These are phyloP conservation scores for Myxozyma neglecta DNA, from an alignment of 805 yeast species.

Conservation along the genomic window DNA sequence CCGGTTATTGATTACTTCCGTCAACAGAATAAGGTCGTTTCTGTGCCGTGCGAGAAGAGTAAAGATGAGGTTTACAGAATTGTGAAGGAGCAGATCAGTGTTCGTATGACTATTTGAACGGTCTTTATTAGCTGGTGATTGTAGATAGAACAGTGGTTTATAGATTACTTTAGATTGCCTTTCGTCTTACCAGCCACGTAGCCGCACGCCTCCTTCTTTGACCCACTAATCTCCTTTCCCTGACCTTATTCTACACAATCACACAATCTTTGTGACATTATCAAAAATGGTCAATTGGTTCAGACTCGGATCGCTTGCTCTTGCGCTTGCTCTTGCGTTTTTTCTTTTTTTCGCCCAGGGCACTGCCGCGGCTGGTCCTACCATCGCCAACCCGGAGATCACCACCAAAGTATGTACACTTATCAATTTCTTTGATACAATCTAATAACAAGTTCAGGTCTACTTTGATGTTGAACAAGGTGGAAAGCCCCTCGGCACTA, in stretches of 20 bases:
- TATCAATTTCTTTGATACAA: neutral
- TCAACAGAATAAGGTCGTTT: constrained; percentile 62
- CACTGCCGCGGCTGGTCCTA: constrained; percentile 17
- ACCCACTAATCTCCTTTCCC: neutral
- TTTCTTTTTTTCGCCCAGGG: constrained; percentile 20
- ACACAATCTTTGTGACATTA: neutral
- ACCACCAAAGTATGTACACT: constrained; percentile 41
- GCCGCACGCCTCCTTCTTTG: neutral
- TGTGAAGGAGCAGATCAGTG: constrained; percentile 66
- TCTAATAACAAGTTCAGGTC: constrained; percentile 46
- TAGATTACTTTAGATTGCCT: neutral
- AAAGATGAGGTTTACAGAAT: constrained; percentile 70
- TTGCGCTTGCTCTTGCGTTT: constrained; percentile 21
- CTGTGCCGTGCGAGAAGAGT: constrained; percentile 73
- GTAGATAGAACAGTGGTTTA: too few species aligned
- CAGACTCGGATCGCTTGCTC: constrained; percentile 5
- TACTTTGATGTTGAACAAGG: constrained; percentile 85
- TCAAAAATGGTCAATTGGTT: constrained; percentile 7
- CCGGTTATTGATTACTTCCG: constrained; percentile 84
- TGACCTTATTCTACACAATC: neutral
- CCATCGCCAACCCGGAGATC: constrained; percentile 21
- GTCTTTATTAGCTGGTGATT: too few species aligned
- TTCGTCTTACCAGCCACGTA: too few species aligned
- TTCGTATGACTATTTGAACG: constrained; percentile 29
- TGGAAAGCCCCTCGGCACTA: constrained; percentile 71